Conservation (phyloP, 768 basidiomycete species). For the Lentinula sp. region DNA sequence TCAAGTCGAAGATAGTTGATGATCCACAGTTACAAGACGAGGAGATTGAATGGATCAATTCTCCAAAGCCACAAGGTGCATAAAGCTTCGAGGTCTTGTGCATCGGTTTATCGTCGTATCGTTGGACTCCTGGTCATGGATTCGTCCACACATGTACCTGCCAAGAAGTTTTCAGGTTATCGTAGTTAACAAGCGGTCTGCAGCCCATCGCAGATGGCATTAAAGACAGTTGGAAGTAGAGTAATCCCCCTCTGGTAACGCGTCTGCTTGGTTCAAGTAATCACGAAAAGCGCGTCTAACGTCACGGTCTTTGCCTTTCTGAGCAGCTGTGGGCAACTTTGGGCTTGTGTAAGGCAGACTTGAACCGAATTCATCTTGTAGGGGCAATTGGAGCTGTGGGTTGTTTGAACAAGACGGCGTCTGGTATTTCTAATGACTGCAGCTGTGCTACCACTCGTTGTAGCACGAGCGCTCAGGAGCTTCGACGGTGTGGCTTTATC, state of each 20-base stretch:
- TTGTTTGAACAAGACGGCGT: too few relatives aligned
- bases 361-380: too few relatives aligned
- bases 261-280: neutral
- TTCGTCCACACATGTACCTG: neutral
- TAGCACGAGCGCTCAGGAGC: too few relatives aligned
- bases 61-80: neutral
- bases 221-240: neutral
- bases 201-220: too few relatives aligned
- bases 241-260: neutral
- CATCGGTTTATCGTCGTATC: neutral
- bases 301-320: neutral
- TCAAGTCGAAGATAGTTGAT: neutral
- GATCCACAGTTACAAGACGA: neutral
- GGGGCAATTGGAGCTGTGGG: too few relatives aligned
- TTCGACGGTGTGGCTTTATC: too few relatives aligned
- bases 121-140: neutral
- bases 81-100: neutral
- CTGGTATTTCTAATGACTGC: too few relatives aligned
- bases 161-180: neutral
- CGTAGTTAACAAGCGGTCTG: too few relatives aligned
- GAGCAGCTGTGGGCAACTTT: neutral
- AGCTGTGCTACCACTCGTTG: too few relatives aligned
- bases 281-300: neutral
- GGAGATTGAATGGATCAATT: neutral
- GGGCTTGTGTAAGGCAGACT: too few relatives aligned